Evolutionary conservation across 768 basidiomycete species (phyloP), one percentile per base, ranked within the genome.

Genomic region (Amanita thiersii): DNA sequence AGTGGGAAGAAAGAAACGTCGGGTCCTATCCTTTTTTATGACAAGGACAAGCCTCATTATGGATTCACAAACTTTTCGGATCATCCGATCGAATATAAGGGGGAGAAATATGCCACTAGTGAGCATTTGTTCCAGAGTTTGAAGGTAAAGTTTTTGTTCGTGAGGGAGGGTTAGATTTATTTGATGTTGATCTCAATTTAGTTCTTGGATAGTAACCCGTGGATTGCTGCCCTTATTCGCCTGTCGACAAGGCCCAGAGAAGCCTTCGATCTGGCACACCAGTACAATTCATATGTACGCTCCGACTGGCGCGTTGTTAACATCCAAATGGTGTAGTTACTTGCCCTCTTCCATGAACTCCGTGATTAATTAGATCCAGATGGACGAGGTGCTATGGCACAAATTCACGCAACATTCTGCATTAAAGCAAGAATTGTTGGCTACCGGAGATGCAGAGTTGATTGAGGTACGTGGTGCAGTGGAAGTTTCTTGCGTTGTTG

Each of bases 41-140:
- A 66, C 24, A 66, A 58, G 51, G 47, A 57, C 11, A 46, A 53
- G 4, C 62, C 64, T 15, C 55, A 63, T 50, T 64, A 64, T 33
- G 66, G 61, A 28, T 69, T 69, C 47, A 66, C 64, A 38, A 69
- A 70, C 50, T 66, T 64, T 49, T 69, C 72, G 15, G 54, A 66
- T 0, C 66, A 72, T 45, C 51, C 58, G 25, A 57, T 75, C 12
- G 44, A 45, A 4, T 66, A 68, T 50, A 58, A 63, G 18, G 64
- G 64, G n/a, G 64, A 64, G 45, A 47, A 44, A 28, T 75, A 74
- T 44, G 68, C 72, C 2, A 75, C 72, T 2, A 66, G 69, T 39
- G 74, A 74, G 44, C 75, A 76, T 56, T 53, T 76, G 4, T 75
- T 69, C 43, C 73, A 75, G 44, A 61, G 72, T 14, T 52, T 71